These are phyloP conservation scores for Albatrellus sp. DNA, from an alignment of 1,284 basidiomycete genomes.

Conservation along the genomic window DNA sequence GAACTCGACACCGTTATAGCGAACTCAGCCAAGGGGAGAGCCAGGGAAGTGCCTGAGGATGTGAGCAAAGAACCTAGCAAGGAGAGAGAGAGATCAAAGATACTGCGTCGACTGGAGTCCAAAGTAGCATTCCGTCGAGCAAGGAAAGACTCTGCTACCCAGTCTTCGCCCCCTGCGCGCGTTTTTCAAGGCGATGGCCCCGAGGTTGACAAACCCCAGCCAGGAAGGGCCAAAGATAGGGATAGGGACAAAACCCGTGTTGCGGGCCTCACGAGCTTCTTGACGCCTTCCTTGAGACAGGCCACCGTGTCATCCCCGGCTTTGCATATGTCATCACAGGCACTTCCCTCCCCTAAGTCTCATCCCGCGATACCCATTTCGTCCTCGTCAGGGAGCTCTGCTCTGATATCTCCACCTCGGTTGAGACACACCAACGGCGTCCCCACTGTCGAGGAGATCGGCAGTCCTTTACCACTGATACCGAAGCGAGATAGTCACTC, in stretches of 20 bases:
- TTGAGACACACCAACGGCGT: constrained; percentile 12
- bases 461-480: constrained; percentile 27
- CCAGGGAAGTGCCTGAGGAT: constrained; percentile 18
- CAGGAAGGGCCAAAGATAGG: constrained; percentile 18
- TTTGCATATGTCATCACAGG: constrained; percentile 44
- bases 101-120: constrained; percentile 30
- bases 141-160: constrained; percentile 29
- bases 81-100: constrained; percentile 19
- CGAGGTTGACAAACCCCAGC: constrained; percentile 15
- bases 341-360: constrained; percentile 37
- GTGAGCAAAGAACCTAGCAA: too few species aligned
- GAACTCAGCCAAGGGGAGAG: constrained; percentile 19
- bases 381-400: constrained; percentile 29
- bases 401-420: constrained; percentile 28
- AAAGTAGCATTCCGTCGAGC: constrained; percentile 42
- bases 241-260: constrained; percentile 26
- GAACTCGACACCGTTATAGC: constrained; percentile 29
- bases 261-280: constrained; percentile 43
- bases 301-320: constrained; percentile 64
- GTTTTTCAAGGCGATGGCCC: background rate
- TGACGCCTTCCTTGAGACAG: constrained; percentile 49
- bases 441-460: constrained; percentile 24
- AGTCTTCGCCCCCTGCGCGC: constrained; percentile 12
- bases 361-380: constrained; percentile 34
- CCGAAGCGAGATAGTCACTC: constrained; percentile 4